Conservation (phyloP, 495 filamentous ascomycete genomes). For the Xanthoparmelia taractica region DNA sequence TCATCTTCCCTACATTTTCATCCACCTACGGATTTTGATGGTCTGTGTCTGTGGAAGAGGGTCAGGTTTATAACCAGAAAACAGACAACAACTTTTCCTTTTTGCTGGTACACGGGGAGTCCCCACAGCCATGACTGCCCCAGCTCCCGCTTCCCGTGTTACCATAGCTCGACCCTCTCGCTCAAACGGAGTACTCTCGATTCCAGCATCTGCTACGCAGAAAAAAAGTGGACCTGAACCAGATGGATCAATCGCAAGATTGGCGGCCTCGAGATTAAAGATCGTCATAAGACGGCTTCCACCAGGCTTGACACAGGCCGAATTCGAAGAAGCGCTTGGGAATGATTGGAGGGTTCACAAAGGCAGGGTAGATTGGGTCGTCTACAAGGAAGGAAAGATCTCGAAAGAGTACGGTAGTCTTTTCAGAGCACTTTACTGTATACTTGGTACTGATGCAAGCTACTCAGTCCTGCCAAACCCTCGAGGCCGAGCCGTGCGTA, state of each 20-base stretch:
- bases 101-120: neutral
- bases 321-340: constrained; percentile 68
- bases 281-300: constrained; percentile 78
- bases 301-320: constrained; percentile 71
- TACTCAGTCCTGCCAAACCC: constrained; percentile 61
- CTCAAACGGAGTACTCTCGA: constrained; percentile 50
- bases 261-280: constrained; percentile 62
- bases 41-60: neutral
- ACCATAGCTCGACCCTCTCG: constrained; percentile 21
- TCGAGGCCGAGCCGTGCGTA: constrained; percentile 73
- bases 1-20: neutral
- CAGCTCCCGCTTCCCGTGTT: constrained; percentile 19
- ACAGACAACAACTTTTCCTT: neutral
- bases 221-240: constrained; percentile 45
- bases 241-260: constrained; percentile 44
- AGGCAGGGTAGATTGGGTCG: constrained; percentile 76
- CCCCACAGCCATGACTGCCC: constrained; percentile 2
- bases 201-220: constrained; percentile 49
- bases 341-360: constrained; percentile 71
- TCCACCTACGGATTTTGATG: neutral
- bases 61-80: neutral
- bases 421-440: neutral
- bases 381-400: constrained; percentile 72
- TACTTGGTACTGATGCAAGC: constrained; percentile 5
- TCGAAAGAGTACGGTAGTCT: constrained; percentile 65